phyloP scores from a whole-genome alignment of 2,329 filamentous ascomycete genomes.

The Fusarium poae region DNA sequence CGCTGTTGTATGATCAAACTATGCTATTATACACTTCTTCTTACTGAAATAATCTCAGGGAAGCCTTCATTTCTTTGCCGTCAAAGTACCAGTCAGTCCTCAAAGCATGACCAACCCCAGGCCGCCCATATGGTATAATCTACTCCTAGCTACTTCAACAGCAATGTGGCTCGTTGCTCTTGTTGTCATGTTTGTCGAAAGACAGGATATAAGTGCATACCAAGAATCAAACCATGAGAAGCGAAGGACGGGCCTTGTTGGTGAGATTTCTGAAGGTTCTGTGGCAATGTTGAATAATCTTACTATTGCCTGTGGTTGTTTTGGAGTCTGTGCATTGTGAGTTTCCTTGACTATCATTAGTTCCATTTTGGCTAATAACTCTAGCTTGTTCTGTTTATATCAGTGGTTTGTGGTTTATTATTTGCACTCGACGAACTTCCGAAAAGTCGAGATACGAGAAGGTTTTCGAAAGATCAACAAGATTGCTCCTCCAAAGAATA shows the following conservation, averaged over 20 bases:
- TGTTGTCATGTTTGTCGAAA: conserved; percentile 18
- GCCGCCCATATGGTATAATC: conserved; percentile 27
- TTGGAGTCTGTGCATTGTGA: conserved; percentile 36
- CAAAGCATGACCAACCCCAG: conserved; percentile 6
- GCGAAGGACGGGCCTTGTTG: conserved; percentile 8
- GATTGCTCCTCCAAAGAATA: conserved; percentile 7
- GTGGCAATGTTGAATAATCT: conserved; percentile 32
- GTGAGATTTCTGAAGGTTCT: conserved; percentile 13
- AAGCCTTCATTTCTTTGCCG: conserved; percentile 21
- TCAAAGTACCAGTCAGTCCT: conserved; percentile 19
- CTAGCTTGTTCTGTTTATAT: conserved; percentile 25
- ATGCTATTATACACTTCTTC: rapidly evolving
- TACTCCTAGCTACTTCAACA: conserved; percentile 21
- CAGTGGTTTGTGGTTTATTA: conserved; percentile 31
- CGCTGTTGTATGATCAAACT: conserved; percentile 13
- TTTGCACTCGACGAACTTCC: conserved; percentile 18
- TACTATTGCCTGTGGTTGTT: conserved; percentile 33
- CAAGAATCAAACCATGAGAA: conserved; percentile 13
- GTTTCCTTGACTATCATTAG: background rate
- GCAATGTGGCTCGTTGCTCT: conserved; percentile 27
- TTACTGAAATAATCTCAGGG: conserved; percentile 3
- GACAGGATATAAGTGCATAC: conserved; percentile 9
- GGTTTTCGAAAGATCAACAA: conserved; percentile 30
- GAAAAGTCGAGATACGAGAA: conserved; percentile 27
- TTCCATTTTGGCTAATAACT: background rate